Evolutionary conservation across 176 grass and related monocot species (phyloP), one percentile per base, ranked within the genome.

Genomic region (Cymbopogon citratus): DNA sequence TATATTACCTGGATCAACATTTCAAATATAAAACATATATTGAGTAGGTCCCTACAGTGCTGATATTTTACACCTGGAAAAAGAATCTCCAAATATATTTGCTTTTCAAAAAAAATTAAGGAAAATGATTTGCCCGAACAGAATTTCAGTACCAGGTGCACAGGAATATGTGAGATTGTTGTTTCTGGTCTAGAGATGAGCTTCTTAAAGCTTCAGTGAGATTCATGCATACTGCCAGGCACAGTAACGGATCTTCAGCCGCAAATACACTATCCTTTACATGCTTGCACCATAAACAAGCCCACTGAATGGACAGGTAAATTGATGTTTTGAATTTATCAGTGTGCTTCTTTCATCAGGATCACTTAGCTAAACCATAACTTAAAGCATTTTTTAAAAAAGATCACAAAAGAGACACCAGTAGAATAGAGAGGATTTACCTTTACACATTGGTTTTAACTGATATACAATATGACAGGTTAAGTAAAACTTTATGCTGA

Each of bases 191-290:
- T 18, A 92, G 96, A 18, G 92, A 93, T 18, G 87, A 76, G 87
- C 90, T 98, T 85, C 89, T 91, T 82, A 98, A 87, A 85, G 92
- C 96, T 88, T 98, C 92, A 88, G 87, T 46, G 51, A 98, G 87
- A 93, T 93, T 87, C 81, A 98, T 93, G 83, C 96, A 95, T 79
- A 98, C 96, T 44, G 92, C 86, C 82, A 95, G 71, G 74, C 92
- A 98, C 87, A 95, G 96, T 71, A 98, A 95, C 67, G 96, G 96
- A 85, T 98, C 92, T 81, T 98, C 96, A 80, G 96, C 96, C 39
- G 39, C 39, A 52, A 16, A 52, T 8, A 52, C 49, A 52, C 49
- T 52, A 21, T 52, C 18, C 49, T 51, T 19, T 18, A 19, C 48
- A 19, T 19, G 48, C 48, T 49, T 49, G 46, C 46, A 18, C 15